Base-by-base conservation (phyloP, 1,284 basidiomycete genomes). In the Phylloporus sp. region DNA sequence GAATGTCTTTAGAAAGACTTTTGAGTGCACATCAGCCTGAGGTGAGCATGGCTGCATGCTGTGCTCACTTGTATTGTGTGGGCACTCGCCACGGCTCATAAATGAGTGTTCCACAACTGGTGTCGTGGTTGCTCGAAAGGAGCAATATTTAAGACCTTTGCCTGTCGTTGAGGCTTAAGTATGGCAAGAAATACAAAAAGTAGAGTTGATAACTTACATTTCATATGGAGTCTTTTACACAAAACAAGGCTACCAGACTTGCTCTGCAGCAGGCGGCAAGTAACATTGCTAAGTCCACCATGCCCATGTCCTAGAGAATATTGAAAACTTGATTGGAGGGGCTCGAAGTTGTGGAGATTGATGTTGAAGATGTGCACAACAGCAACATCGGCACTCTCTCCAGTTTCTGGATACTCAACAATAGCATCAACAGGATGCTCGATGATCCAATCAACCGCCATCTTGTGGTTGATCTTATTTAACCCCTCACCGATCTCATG, bases 371-470 rank as follows among this genome's bases (percentile, higher is more conserved):
- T 29, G 18, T 59, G 57, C 1, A 49, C 46, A 3, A 65, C 17
- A 4, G 57, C 2, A 4, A 58, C 4, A 37, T 28, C 56, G 15
- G 12, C 20, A 1, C 12, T 1, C 3, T 62, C 49, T 3, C 64
- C 54, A 24, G 61, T 65, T 54, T 65, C 34, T 0, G 34, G 61
- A 11, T 65, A 65, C 31, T 65, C 54, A 1, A 63, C 50, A 3
- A 62, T 63, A 0, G 54, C 49, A 24, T 39, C n/a, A 5, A 6
- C 24, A 0, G n/a, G 39, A 44, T 64, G 63, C 56, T 58, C 28
- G 2, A 64, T 17, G 4, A 64, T 56, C 3, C n/a, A n/a, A 13
- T 55, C 11, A 4, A 26, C 22, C 1, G 6, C 1, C 6, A 3
- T n/a, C n/a, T 63, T 6, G 1, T 8, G n/a, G 3, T n/a, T 61